Conservation (phyloP, 805 yeast species). For the Monosporozyma aquatica region DNA sequence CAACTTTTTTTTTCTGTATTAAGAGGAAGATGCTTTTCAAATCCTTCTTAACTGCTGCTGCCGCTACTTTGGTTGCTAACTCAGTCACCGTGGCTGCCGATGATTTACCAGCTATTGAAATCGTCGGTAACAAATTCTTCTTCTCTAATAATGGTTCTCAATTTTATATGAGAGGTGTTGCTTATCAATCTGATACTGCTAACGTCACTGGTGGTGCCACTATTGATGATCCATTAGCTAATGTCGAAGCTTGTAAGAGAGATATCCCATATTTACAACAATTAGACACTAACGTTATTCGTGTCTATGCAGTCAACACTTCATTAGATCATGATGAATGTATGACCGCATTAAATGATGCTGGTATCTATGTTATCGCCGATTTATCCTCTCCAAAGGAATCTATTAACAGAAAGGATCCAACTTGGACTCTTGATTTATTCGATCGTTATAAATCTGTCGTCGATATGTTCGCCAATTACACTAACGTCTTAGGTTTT, state of each 20-base stretch:
- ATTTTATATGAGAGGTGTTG: constrained; percentile 69
- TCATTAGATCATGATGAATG: constrained; percentile 56
- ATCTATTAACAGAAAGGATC: constrained; percentile 54
- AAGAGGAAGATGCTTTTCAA: constrained; percentile 28
- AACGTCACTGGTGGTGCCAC: constrained; percentile 37
- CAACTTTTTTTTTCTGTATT: no score
- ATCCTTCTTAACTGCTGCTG: constrained; percentile 30
- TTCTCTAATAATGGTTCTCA: constrained; percentile 71
- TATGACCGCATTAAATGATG: constrained; percentile 56
- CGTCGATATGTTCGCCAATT: constrained; percentile 58
- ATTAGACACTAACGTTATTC: constrained; percentile 56
- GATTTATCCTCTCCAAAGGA: constrained; percentile 61
- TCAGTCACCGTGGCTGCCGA: constrained; percentile 29
- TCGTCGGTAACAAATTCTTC: constrained; percentile 71
- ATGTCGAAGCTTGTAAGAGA: constrained; percentile 51
- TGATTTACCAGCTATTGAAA: constrained; percentile 55
- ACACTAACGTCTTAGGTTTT: constrained; percentile 69
- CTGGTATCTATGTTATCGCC: constrained; percentile 74
- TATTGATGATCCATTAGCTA: constrained; percentile 66
- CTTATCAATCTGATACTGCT: constrained; percentile 64
- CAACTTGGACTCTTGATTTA: constrained; percentile 55
- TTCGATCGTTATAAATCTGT: constrained; percentile 61
- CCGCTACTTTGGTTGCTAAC: constrained; percentile 22
- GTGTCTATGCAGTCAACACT: constrained; percentile 70
- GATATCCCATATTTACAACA: constrained; percentile 63